Conservation (phyloP, 2,329 filamentous ascomycete species). For the Aspergillus fischeri region DNA sequence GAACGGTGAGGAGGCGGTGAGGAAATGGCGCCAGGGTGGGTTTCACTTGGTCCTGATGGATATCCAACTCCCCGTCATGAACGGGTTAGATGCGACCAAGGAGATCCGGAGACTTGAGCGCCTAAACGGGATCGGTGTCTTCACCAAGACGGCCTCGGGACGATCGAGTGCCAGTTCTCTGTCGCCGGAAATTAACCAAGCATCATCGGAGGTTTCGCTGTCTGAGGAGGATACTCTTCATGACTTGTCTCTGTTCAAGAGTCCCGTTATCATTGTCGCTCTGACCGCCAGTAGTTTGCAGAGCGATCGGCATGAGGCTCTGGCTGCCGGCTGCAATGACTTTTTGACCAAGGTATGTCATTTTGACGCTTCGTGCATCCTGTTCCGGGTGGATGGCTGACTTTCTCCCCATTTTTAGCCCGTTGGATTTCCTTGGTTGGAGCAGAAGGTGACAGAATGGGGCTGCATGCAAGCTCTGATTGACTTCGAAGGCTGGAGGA, state of each 20-base stretch:
- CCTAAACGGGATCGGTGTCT: conserved; percentile 88
- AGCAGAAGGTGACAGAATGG: conserved; percentile 98
- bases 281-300: conserved; percentile 91
- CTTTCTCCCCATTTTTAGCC: conserved; percentile 56
- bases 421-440: conserved; percentile 95
- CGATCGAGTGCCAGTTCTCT: conserved; percentile 39
- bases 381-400: background rate
- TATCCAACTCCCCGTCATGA: conserved; percentile 96
- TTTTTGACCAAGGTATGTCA: conserved; percentile 85
- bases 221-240: conserved; percentile 35
- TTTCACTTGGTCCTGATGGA: conserved; percentile 98
- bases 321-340: conserved; percentile 95
- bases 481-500: conserved; percentile 96
- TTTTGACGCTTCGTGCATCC: background rate
- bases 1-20: conserved; percentile 88
- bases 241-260: conserved; percentile 68
- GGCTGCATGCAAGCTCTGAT: conserved; percentile 99
- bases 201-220: conserved; percentile 19
- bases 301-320: conserved; percentile 88
- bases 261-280: conserved; percentile 95
- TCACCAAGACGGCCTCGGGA: conserved; percentile 64
- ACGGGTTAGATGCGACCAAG: conserved; percentile 86
- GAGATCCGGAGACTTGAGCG: conserved; percentile 88
- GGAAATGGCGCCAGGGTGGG: conserved; percentile 86
- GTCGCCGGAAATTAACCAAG: conserved; percentile 15